Base-by-base conservation (phyloP, 192 early-diverging fungal genomes). In the Coemansia sp. region DNA sequence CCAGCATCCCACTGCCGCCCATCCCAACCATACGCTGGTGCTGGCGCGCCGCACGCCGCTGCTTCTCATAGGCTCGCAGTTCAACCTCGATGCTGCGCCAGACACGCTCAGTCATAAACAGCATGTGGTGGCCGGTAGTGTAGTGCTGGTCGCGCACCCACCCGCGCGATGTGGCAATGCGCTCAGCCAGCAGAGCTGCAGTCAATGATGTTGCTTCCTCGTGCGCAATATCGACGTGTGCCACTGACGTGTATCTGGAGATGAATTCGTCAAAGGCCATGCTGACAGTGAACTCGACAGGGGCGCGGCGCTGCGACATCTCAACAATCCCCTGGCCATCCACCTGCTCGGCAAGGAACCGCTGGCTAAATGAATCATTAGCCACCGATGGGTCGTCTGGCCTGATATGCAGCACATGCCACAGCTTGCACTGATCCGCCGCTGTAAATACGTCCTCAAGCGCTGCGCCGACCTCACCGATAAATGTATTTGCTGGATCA, bases 331-430 rank as follows among this genome's bases (percentile, higher is more conserved):
- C 85, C 53, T 91, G 80, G 13, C 85, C 82, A 7, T 85, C 74
- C 7, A 96, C 71, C 72, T 96, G 94, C 10, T 84, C 67, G 35
- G 77, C 84, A 43, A 98, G 82, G 37, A 83, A 83, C 58, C 81
- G 84, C 9, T 61, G 56, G 68, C 94, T 92, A 58, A 87, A 83
- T 4, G 53, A 39, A 57, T 84, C 80, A 5, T 71, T 58, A 20
- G 84, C 83, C 9, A 67, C 30, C 29, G 26, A 59, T 0, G 71
- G 77, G 65, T 87, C 86, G 59, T 91, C 88, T 7, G 93, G 87
- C 29, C 87, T 74, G 20, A 96, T 77, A 80, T 95, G 95, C 60
- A 92, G 80, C 8, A 97, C 84, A 34, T 90, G 83, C 92, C 94
- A 98, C 7, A 88, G 74, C 39, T 85, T 84, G 33, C 94, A 94